These are phyloP conservation scores for Azolla pinnata DNA, from an alignment of 75 land plant genomes.

Conservation along the genomic window DNA sequence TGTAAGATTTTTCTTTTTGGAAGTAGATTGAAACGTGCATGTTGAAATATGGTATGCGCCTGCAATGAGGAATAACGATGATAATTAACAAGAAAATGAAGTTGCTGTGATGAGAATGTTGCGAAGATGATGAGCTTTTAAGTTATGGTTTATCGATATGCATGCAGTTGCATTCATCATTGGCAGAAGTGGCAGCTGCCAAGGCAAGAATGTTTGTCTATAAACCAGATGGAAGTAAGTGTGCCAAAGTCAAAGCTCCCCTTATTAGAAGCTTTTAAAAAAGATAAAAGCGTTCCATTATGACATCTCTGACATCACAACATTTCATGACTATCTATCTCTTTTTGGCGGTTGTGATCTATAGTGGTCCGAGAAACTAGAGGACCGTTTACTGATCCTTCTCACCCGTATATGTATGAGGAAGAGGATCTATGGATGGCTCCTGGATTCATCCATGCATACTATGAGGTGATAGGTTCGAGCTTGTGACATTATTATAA, in stretches of 20 bases:
- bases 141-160: background rate
- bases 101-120: background rate
- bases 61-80: too few relatives aligned
- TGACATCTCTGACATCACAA: background rate
- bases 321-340: too few relatives aligned
- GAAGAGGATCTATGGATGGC: slow-evolving; percentile 97
- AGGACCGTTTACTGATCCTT: slow-evolving; percentile 84
- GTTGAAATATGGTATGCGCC: too few relatives aligned
- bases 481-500: too few relatives aligned
- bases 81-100: too few relatives aligned
- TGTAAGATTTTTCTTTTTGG: slow-evolving; percentile 28
- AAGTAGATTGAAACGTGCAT: too few relatives aligned
- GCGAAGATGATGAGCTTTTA: background rate
- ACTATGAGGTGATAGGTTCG: slow-evolving; percentile 84
- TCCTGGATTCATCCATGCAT: slow-evolving; percentile 85
- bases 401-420: slow-evolving; percentile 91
- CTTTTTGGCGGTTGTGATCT: slow-evolving; percentile 7
- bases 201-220: slow-evolving; percentile 93
- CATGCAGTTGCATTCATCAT: slow-evolving; percentile 66
- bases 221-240: slow-evolving; percentile 97
- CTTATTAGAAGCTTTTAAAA: too few relatives aligned
- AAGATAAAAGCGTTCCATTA: too few relatives aligned
- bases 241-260: too few relatives aligned
- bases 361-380: slow-evolving; percentile 70
- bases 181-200: slow-evolving; percentile 94